Evolutionary conservation across 352 stramenopile species (phyloP).

Genomic region (Globisporangium cederbergense): DNA sequence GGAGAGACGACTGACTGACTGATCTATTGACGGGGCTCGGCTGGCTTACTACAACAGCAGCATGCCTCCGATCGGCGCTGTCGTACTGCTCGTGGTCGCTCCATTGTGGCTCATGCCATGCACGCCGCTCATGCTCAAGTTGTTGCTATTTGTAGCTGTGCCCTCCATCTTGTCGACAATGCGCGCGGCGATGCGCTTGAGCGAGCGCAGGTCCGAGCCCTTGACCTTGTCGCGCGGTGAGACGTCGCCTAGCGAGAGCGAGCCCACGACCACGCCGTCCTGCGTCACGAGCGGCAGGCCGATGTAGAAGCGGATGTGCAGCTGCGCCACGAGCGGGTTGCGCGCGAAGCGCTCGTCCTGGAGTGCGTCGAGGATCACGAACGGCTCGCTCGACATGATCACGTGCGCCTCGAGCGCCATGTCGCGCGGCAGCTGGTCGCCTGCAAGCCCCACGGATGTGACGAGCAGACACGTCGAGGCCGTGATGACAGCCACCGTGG

Average conservation of each 20-base stretch:
- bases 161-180: slow-evolving; percentile 77
- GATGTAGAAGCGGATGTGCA: slow-evolving; percentile 80
- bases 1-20: neutral
- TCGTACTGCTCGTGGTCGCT: neutral
- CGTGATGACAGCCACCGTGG: slow-evolving; percentile 65
- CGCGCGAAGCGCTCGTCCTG: slow-evolving; percentile 75
- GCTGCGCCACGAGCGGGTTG: slow-evolving; percentile 68
- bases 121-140: neutral
- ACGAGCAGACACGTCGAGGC: slow-evolving; percentile 73
- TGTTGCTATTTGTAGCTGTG: slow-evolving; percentile 16
- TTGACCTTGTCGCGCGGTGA: slow-evolving; percentile 59
- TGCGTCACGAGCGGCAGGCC: slow-evolving; percentile 65
- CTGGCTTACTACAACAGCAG: slow-evolving; percentile 11
- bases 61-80: slow-evolving; percentile 20
- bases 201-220: slow-evolving; percentile 57
- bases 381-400: slow-evolving; percentile 71
- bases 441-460: slow-evolving; percentile 66
- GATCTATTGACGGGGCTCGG: neutral
- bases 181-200: slow-evolving; percentile 62
- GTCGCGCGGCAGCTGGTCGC: slow-evolving; percentile 76
- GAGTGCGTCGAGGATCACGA: slow-evolving; percentile 70
- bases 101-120: neutral
- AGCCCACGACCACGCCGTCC: slow-evolving; percentile 67
- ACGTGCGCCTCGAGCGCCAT: slow-evolving; percentile 69
- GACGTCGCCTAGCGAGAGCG: slow-evolving; percentile 68